Conservation (phyloP, 768 basidiomycete species). For the Tylopilus subfusipes region DNA sequence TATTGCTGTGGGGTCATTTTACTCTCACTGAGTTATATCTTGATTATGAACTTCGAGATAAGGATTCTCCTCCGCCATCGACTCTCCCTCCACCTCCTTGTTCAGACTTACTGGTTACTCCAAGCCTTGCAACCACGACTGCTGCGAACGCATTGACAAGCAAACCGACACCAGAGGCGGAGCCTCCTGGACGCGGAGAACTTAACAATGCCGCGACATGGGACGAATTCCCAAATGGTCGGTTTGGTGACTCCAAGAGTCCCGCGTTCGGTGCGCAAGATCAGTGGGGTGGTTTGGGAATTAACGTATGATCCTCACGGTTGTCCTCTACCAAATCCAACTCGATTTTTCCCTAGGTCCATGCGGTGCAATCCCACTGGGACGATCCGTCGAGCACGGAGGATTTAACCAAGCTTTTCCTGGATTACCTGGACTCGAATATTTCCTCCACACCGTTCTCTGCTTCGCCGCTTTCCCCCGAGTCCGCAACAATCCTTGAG, state of each 20-base stretch:
- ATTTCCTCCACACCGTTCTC: conserved; percentile 87
- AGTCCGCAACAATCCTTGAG: conserved; percentile 77
- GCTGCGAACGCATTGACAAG: conserved; percentile 56
- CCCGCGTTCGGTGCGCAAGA: conserved; percentile 87
- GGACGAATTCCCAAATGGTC: conserved; percentile 98
- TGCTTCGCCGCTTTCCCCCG: conserved; percentile 70
- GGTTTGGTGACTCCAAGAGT: conserved; percentile 96
- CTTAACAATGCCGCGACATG: conserved; percentile 74
- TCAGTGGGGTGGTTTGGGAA: conserved; percentile 69
- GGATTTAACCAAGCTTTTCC: conserved; percentile 78
- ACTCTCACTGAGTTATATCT: neutral
- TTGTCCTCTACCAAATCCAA: neutral
- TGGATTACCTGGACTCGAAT: conserved; percentile 71
- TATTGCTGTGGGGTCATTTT: conserved; percentile 50
- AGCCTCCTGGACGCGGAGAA: conserved; percentile 64
- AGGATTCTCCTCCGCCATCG: conserved; percentile 41
- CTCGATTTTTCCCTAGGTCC: conserved; percentile 40
- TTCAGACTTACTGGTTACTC: conserved; percentile 52
- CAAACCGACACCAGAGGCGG: conserved; percentile 46
- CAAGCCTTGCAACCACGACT: conserved; percentile 58
- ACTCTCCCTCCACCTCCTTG: conserved; percentile 25
- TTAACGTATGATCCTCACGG: conserved; percentile 43
- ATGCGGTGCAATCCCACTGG: conserved; percentile 68
- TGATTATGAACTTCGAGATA: conserved; percentile 10
- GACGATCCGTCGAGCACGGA: conserved; percentile 55